phyloP scores from a whole-genome alignment of 148 eudicot genomes.

The Camellia granthamiana region DNA sequence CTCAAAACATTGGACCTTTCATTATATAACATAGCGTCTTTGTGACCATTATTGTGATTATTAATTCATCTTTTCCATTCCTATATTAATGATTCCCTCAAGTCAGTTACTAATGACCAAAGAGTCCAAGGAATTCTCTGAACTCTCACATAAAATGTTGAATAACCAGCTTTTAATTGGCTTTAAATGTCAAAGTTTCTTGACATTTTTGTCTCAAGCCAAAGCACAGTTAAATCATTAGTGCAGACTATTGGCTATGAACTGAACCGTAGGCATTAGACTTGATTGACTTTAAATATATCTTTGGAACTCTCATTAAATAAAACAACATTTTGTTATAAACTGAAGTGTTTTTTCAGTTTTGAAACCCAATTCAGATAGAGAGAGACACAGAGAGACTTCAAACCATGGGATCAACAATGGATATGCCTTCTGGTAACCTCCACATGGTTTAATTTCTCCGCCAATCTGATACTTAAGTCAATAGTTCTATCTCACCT shows the following conservation, averaged over 20 bases:
- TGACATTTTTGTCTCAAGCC: background rate
- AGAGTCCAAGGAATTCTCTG: background rate
- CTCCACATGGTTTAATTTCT: background rate
- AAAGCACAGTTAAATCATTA: background rate
- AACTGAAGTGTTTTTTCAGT: background rate
- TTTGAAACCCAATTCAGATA: background rate
- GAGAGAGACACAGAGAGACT: background rate
- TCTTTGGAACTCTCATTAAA: background rate
- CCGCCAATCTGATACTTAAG: background rate
- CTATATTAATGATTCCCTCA: background rate
- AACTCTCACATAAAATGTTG: background rate
- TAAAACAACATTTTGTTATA: background rate
- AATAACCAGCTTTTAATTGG: background rate
- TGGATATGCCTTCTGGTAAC: background rate
- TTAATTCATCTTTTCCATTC: background rate
- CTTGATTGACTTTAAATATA: background rate
- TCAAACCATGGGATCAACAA: background rate
- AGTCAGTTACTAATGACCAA: background rate
- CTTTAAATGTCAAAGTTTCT: background rate
- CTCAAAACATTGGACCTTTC: background rate
- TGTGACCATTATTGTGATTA: background rate
- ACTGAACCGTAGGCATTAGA: background rate
- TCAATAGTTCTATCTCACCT: background rate
- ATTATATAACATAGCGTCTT: background rate
- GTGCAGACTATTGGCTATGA: background rate